Evolutionary conservation across 768 basidiomycete species (phyloP).

Genomic region (Termitomyces sp.): DNA sequence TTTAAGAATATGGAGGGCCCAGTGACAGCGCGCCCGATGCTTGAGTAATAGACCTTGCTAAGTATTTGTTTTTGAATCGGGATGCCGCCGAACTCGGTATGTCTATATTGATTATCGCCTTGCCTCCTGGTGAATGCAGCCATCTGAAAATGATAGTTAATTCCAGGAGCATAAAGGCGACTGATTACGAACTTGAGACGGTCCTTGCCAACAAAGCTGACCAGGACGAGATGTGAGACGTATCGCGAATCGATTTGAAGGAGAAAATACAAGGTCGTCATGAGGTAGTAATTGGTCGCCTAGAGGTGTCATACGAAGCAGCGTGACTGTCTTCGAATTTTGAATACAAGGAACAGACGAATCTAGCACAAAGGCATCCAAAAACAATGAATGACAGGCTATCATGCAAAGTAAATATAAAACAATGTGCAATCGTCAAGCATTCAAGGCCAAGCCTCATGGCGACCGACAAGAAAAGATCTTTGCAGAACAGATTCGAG

Average conservation of each 20-base stretch:
- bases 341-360: slow-evolving; percentile 3
- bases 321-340: neutral
- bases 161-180: neutral
- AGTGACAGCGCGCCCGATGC: neutral
- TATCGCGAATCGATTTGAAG: neutral
- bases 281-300: neutral
- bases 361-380: neutral
- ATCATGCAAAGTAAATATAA: neutral
- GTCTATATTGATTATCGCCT: neutral
- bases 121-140: neutral
- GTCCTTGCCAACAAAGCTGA: neutral
- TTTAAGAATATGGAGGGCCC: neutral
- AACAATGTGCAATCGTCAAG: neutral
- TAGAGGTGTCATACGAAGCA: neutral
- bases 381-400: neutral
- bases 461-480: neutral
- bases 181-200: neutral
- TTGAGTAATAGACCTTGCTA: neutral
- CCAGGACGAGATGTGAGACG: neutral
- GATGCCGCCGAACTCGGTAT: neutral
- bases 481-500: neutral
- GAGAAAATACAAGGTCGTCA: slow-evolving; percentile 9
- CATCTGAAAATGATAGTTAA: neutral
- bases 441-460: neutral
- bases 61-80: slow-evolving; percentile 3